Conservation (phyloP, 441 rosid genomes). For the Eutrema salsugineum region DNA sequence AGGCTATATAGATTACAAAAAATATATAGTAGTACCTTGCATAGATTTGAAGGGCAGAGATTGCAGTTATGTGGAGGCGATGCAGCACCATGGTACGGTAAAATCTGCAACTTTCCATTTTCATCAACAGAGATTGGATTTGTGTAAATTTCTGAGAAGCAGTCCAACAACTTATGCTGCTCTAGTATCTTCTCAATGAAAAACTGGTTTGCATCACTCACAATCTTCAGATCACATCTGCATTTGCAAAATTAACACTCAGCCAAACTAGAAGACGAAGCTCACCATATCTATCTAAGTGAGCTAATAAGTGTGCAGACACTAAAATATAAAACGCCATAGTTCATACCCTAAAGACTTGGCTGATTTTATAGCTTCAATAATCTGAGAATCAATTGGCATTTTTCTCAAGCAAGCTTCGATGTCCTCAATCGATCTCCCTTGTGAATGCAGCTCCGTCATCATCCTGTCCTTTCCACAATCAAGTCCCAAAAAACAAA, state of each 20-base stretch:
- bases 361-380: constrained; percentile 57
- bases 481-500: background rate
- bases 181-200: constrained; percentile 81
- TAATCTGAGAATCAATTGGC: constrained; percentile 46
- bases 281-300: background rate
- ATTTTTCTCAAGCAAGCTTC: constrained; percentile 50
- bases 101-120: constrained; percentile 55
- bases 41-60: constrained; percentile 67
- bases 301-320: background rate
- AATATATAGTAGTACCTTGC: constrained; percentile 50
- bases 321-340: background rate
- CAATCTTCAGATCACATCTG: constrained; percentile 78
- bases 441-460: constrained; percentile 75
- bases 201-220: constrained; percentile 82
- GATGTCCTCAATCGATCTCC: constrained; percentile 57
- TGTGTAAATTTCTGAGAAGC: constrained; percentile 67
- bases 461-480: constrained; percentile 77
- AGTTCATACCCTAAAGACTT: constrained; percentile 51
- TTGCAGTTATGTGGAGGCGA: constrained; percentile 57
- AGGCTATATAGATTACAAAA: background rate
- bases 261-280: background rate
- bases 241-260: constrained; percentile 13
- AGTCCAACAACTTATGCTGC: constrained; percentile 52
- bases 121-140: constrained; percentile 52
- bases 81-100: constrained; percentile 49